Conservation (phyloP, 441 rosid species). For the Croton laevigatus region DNA sequence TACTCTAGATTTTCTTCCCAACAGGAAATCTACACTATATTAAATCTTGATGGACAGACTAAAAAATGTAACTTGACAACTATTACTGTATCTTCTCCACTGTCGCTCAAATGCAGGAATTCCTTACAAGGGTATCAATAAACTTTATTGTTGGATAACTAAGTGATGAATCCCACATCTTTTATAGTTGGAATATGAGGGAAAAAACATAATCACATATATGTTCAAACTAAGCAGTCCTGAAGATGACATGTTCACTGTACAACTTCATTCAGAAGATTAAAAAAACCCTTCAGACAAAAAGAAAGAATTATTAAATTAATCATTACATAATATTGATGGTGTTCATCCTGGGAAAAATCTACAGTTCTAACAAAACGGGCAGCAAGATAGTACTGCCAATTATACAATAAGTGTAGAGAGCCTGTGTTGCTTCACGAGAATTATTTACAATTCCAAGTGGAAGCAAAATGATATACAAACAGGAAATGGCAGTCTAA, state of each 20-base stretch:
- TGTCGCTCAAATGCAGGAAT: not conserved
- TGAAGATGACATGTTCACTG: not conserved
- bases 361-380: not conserved
- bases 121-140: not conserved
- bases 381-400: too few species aligned
- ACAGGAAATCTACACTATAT: not conserved
- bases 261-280: not conserved
- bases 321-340: not conserved
- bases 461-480: not conserved
- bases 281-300: not conserved
- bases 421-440: not conserved
- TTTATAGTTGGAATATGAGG: not conserved
- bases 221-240: not conserved
- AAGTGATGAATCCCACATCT: not conserved
- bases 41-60: not conserved
- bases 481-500: not conserved
- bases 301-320: not conserved
- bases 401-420: not conserved
- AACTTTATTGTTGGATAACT: not conserved
- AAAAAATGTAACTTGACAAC: not conserved
- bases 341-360: not conserved
- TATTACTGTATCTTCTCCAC: conserved; percentile 7
- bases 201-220: not conserved
- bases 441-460: not conserved
- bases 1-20: not conserved